Percentiles rank a stretch among this genome's conserved stretches.
Conservation (phyloP, 179 eudicot species). For the Gypsophila paniculata region DNA sequence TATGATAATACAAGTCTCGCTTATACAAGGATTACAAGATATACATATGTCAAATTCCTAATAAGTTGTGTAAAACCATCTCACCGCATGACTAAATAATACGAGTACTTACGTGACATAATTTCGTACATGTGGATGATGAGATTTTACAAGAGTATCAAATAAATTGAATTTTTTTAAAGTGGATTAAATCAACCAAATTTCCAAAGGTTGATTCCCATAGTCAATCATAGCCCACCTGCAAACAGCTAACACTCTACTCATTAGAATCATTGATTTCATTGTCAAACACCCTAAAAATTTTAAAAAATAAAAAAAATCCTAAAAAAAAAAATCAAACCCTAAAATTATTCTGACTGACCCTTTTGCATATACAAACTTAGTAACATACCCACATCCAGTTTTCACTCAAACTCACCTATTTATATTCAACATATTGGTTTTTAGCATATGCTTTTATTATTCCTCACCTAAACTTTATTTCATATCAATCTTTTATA, state of each 20-base stretch:
- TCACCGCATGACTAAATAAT: too few relatives aligned
- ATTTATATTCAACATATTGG: not conserved
- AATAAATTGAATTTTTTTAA: not conserved
- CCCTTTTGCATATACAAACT: slow-evolving; percentile 27
- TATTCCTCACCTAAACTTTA: slow-evolving; percentile 17
- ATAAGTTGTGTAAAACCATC: too few relatives aligned
- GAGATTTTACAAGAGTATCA: not conserved
- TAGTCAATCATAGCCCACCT: slow-evolving; percentile 15
- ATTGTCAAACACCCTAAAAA: not conserved
- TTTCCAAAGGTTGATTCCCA: slow-evolving; percentile 26
- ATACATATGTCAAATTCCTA: too few relatives aligned
- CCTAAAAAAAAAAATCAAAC: not conserved
- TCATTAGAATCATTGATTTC: slow-evolving; percentile 10
- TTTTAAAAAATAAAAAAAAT: too few relatives aligned
- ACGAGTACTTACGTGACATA: too few relatives aligned
- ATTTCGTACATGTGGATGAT: too few relatives aligned
- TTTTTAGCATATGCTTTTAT: slow-evolving; percentile 9
- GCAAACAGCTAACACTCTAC: not conserved
- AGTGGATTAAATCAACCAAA: slow-evolving; percentile 14
- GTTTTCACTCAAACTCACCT: slow-evolving; percentile 12
- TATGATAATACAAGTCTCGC: too few relatives aligned
- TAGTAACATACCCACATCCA: slow-evolving; percentile 19
- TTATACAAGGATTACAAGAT: too few relatives aligned
- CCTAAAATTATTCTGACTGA: slow-evolving; percentile 15
- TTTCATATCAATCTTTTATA: not conserved